phyloP scores from a whole-genome alignment of 257 asterid species.

The Salvia hispanica region DNA sequence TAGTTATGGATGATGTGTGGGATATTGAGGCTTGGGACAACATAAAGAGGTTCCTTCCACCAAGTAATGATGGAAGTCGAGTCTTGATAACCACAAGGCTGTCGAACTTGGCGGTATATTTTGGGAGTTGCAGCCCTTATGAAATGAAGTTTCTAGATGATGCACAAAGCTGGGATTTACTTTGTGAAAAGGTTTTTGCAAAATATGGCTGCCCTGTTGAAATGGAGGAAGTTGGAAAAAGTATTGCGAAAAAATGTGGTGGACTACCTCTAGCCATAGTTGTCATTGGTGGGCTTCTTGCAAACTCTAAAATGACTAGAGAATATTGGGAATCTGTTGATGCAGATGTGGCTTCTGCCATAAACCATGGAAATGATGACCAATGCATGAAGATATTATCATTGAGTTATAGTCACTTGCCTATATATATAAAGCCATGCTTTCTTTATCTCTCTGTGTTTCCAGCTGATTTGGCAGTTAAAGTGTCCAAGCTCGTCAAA shows the following conservation, averaged over 20 bases:
- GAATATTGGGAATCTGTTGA: slow-evolving; percentile 34
- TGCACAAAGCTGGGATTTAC: slow-evolving; percentile 32
- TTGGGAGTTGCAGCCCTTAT: slow-evolving; percentile 20
- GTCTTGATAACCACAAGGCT: slow-evolving; percentile 35
- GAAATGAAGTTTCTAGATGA: slow-evolving; percentile 30
- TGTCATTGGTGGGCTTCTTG: slow-evolving; percentile 37
- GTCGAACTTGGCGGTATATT: slow-evolving; percentile 24
- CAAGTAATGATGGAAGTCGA: slow-evolving; percentile 26
- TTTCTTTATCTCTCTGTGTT: slow-evolving; percentile 32
- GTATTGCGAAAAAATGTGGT: slow-evolving; percentile 31
- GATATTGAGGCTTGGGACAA: slow-evolving; percentile 16
- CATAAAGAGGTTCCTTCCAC: slow-evolving; percentile 24
- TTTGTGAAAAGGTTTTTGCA: slow-evolving; percentile 18
- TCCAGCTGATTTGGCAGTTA: slow-evolving; percentile 24
- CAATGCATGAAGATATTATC: slow-evolving; percentile 26
- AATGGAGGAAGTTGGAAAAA: slow-evolving; percentile 33
- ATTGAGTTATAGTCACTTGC: slow-evolving; percentile 36
- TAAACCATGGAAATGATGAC: slow-evolving; percentile 25
- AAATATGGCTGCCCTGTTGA: slow-evolving; percentile 26
- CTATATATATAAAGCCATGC: slow-evolving; percentile 36
- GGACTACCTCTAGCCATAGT: slow-evolving; percentile 41
- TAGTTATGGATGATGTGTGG: slow-evolving; percentile 41
- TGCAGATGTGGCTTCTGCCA: slow-evolving; percentile 13
- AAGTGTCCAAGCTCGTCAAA: slow-evolving; percentile 11
- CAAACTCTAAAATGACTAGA: slow-evolving; percentile 23